Base-by-base conservation (phyloP, 106 monocot species). In the Apostasia shenzhenica region DNA sequence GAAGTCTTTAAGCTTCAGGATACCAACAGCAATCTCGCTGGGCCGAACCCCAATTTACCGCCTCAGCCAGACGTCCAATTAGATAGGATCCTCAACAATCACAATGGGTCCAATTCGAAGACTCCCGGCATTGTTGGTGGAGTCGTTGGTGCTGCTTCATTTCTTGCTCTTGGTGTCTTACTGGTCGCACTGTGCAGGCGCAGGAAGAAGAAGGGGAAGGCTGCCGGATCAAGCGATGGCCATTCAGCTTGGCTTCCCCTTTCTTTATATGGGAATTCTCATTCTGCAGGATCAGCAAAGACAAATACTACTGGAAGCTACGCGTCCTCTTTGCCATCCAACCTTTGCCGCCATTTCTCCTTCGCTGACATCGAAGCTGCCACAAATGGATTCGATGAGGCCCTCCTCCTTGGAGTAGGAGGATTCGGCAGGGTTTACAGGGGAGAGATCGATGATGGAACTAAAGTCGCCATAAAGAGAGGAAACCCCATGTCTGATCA, bases 321-420 rank as follows among this genome's bases (percentile, higher is more conserved):
- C 14, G 81, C 70, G 14, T 75, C 88, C 2, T 88, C 88, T 0
- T 70, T 87, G 4, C 79, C 76, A 5, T 66, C 81, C 43, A 84
- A 81, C 57, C 84, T 88, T 52, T 78, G 84, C 76, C 81, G 88
- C 44, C 81, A 88, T 58, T 88, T 88, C 79, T 84, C 84, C 0
- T 71, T 88, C 49, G 73, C 74, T 13, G 88, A 88, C 65, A 88
- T 88, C 13, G 69, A 84, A 53, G 73, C 78, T 1, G 88, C 84
- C 47, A 84, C 84, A 2, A 88, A 84, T 41, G 70, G 76, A 2
- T 88, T 88, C 67, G 81, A 88, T 57, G 81, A 88, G 49, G 65
- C 81, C 12, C 75, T 84, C 8, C 78, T 88, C 8, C 88, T 88
- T 11, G 88, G 88, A 1, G 88, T 88, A 3, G 88, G 87, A 3